phyloP scores from a whole-genome alignment of 2,329 filamentous ascomycete genomes.

The Penicillium sp. region DNA sequence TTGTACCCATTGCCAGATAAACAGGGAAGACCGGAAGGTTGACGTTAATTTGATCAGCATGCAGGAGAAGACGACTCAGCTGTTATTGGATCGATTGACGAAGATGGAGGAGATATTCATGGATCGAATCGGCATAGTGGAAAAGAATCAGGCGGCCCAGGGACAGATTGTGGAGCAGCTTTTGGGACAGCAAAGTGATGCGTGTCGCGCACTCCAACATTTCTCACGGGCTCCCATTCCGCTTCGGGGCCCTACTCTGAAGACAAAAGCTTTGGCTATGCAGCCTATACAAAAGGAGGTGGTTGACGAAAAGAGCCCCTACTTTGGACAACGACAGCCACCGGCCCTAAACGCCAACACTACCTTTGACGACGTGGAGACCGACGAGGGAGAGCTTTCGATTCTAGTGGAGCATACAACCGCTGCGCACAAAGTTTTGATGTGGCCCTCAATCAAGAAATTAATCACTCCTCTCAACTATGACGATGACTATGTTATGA shows the following conservation, averaged over 20 bases:
- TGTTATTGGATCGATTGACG: constrained; percentile 35
- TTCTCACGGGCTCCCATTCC: neutral
- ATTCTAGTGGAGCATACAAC: constrained; percentile 87
- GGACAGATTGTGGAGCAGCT: neutral
- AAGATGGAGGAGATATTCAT: constrained; percentile 32
- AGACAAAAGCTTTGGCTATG: constrained; percentile 22
- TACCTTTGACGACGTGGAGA: constrained; percentile 14
- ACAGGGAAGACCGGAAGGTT: neutral
- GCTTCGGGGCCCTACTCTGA: constrained; percentile 17
- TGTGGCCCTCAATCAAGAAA: constrained; percentile 66
- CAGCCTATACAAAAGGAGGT: too few species aligned
- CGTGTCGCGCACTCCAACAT: neutral
- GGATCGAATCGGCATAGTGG: constrained; percentile 18
- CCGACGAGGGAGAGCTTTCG: constrained; percentile 57
- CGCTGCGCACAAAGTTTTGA: constrained; percentile 78
- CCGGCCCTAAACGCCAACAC: neutral
- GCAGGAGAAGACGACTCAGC: constrained; percentile 42
- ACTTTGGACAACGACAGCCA: constrained; percentile 1
- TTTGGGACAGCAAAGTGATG: neutral
- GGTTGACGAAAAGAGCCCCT: neutral
- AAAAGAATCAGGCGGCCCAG: neutral
- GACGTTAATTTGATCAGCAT: constrained; percentile 17
- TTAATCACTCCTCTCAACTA: constrained; percentile 59
- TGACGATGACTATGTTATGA: constrained; percentile 70
- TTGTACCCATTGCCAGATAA: constrained; percentile 36